Evolutionary conservation across 2,329 filamentous ascomycete species (phyloP).

Genomic region (Cytospora schulzeri): DNA sequence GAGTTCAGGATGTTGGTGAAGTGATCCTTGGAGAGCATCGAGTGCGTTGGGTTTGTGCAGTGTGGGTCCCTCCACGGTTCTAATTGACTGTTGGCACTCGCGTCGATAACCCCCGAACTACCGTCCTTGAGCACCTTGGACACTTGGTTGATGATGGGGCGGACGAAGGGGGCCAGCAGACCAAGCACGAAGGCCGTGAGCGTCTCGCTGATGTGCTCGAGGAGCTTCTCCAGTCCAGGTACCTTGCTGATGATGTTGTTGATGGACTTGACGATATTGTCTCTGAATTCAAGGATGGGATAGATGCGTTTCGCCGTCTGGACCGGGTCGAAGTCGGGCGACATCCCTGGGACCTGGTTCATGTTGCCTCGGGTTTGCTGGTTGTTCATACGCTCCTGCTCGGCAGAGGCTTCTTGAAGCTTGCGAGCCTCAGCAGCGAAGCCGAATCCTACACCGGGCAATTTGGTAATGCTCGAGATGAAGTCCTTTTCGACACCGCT

Average conservation of each 20-base stretch:
- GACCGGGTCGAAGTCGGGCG: constrained; percentile 73
- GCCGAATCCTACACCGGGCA: constrained; percentile 70
- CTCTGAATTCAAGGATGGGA: constrained; percentile 89
- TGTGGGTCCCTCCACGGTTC: constrained; percentile 78
- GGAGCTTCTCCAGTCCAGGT: constrained; percentile 83
- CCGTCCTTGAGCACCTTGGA: constrained; percentile 84
- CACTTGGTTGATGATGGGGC: constrained; percentile 86
- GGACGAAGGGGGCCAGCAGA: constrained; percentile 85
- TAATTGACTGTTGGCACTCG: constrained; percentile 73
- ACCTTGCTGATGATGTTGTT: constrained; percentile 86
- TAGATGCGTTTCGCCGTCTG: constrained; percentile 83
- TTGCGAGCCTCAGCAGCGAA: constrained; percentile 67
- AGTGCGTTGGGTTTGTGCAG: constrained; percentile 80
- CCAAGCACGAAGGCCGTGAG: constrained; percentile 90
- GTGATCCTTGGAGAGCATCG: constrained; percentile 82
- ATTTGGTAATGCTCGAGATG: constrained; percentile 71
- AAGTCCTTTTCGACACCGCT: constrained; percentile 54
- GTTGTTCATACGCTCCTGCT: constrained; percentile 63
- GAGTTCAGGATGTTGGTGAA: constrained; percentile 80
- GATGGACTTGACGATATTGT: constrained; percentile 89
- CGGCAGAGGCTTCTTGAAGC: constrained; percentile 62
- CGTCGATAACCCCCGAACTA: constrained; percentile 69
- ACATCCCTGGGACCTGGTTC: constrained; percentile 73
- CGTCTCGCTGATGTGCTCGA: constrained; percentile 92
- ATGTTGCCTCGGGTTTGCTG: constrained; percentile 45